These are phyloP conservation scores for Haberlea rhodopensis DNA, from an alignment of 257 asterid genomes.

Conservation along the genomic window DNA sequence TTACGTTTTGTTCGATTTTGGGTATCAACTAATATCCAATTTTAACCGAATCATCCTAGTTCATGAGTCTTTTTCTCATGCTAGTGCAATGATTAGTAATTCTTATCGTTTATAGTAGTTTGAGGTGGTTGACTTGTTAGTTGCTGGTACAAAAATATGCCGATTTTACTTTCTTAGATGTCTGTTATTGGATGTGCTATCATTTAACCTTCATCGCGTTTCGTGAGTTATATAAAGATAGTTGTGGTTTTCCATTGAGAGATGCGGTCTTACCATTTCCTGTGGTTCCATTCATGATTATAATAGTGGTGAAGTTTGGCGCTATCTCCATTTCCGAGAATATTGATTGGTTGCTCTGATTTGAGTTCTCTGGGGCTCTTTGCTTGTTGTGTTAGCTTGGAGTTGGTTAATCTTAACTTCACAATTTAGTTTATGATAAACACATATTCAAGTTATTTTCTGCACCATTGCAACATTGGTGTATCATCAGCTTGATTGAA, in stretches of 20 bases:
- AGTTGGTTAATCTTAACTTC: too few relatives aligned
- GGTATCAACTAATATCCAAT: background rate
- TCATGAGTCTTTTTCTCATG: background rate
- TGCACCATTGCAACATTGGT: background rate
- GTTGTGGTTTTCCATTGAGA: background rate
- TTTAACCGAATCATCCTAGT: background rate
- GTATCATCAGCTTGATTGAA: background rate
- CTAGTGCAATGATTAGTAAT: background rate
- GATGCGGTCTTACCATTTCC: background rate
- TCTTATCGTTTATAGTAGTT: too few relatives aligned
- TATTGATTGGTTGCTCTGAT: too few relatives aligned
- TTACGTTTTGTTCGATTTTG: background rate
- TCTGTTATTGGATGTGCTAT: background rate
- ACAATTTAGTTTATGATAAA: too few relatives aligned
- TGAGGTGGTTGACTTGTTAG: background rate
- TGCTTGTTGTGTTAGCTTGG: too few relatives aligned
- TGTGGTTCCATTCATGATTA: too few relatives aligned
- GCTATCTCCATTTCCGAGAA: background rate
- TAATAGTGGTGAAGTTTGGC: too few relatives aligned
- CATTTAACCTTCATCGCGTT: background rate
- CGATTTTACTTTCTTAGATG: background rate
- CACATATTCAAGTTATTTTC: too few relatives aligned
- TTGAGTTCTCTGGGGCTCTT: too few relatives aligned
- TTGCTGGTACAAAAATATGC: background rate
- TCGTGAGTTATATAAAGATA: background rate